phyloP scores from a whole-genome alignment of 148 eudicot species.

The Beta vulgaris region DNA sequence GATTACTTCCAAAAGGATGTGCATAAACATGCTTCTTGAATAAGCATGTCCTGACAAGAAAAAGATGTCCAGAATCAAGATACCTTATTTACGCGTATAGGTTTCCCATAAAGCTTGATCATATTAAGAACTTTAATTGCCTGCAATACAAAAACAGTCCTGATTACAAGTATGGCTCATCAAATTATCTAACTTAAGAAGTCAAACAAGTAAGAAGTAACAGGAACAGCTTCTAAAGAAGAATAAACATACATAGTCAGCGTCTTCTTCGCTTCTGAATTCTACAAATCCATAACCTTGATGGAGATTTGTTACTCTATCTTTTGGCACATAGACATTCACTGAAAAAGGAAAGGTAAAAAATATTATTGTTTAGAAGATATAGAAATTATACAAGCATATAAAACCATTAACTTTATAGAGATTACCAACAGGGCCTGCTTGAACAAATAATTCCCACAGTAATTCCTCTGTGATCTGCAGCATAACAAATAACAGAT shows the following conservation, averaged over 20 bases:
- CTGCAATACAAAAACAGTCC: slow-evolving; percentile 38
- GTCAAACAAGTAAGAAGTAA: neutral
- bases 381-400: neutral
- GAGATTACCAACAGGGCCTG: slow-evolving; percentile 83
- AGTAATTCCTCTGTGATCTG: slow-evolving; percentile 76
- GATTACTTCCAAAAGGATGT: neutral
- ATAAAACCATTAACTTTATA: neutral
- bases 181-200: neutral
- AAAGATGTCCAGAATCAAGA: neutral
- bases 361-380: neutral
- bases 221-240: neutral
- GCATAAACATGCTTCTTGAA: neutral
- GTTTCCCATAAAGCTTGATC: slow-evolving; percentile 91
- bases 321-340: slow-evolving; percentile 98
- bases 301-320: slow-evolving; percentile 97
- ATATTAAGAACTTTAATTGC: slow-evolving; percentile 96
- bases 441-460: slow-evolving; percentile 92
- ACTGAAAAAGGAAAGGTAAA: slow-evolving; percentile 42
- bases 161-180: neutral
- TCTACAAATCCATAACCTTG: slow-evolving; percentile 99
- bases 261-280: slow-evolving; percentile 96
- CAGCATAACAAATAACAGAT: slow-evolving; percentile 1
- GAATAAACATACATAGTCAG: slow-evolving; percentile 77
- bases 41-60: neutral
- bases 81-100: slow-evolving; percentile 92